Evolutionary conservation across 148 eudicot genomes (phyloP).

Genomic region (Heliosperma pusillum): DNA sequence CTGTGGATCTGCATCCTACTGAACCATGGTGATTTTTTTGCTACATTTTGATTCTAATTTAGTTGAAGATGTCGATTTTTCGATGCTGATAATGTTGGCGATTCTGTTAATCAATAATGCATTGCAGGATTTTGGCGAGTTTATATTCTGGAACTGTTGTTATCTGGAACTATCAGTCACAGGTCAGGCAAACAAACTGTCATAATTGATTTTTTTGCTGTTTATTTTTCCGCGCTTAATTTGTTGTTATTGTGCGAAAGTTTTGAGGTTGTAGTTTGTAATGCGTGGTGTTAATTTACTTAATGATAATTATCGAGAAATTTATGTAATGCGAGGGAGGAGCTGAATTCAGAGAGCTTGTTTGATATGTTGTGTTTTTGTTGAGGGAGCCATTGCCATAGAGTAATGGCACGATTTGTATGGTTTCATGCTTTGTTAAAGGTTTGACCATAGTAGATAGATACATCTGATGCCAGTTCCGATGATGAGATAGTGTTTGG

Average conservation of each 20-base stretch:
- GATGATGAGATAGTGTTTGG: not conserved
- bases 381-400: not conserved
- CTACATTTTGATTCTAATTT: not conserved
- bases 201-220: not conserved
- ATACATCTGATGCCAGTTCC: not conserved
- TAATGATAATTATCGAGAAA: not conserved
- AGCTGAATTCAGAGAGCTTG: not conserved
- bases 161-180: conserved; percentile 86
- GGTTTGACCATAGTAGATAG: not conserved
- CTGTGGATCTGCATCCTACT: conserved; percentile 85
- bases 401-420: not conserved
- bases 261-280: conserved; percentile 1
- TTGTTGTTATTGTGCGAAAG: not conserved
- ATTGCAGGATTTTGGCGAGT: conserved; percentile 75
- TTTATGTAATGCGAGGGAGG: not conserved
- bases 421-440: not conserved
- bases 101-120: not conserved
- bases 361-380: not conserved
- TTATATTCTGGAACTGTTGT: conserved; percentile 74
- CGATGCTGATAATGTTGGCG: not conserved
- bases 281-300: not conserved
- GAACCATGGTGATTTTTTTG: conserved; percentile 69
- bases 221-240: not conserved
- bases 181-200: conserved; percentile 41
- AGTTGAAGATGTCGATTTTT: conserved; percentile 1